phyloP scores from a whole-genome alignment of 352 stramenopile genomes.

The Phytophthora pini region DNA sequence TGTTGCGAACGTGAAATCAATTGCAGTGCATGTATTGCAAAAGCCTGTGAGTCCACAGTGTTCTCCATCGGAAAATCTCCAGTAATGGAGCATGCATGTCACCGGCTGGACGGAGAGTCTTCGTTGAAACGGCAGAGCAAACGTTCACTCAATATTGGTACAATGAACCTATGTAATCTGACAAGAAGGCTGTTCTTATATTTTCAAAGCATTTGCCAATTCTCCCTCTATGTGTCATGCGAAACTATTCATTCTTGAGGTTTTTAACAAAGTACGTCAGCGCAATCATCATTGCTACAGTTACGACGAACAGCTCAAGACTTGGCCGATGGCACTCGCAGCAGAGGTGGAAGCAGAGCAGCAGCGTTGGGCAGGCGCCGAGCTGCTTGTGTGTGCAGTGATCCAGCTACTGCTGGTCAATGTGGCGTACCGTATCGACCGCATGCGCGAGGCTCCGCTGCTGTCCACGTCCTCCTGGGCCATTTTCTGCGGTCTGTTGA shows the following conservation, averaged over 20 bases:
- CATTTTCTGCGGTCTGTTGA: slow-evolving; percentile 65
- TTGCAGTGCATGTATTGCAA: no score
- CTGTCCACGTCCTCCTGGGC: slow-evolving; percentile 71
- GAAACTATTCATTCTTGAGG: not conserved
- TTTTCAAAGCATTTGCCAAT: no score
- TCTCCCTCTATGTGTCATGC: not conserved
- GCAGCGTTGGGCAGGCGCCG: slow-evolving; percentile 58
- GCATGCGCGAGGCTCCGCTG: slow-evolving; percentile 46
- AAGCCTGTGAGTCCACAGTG: no score
- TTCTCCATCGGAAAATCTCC: no score
- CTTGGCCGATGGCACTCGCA: slow-evolving; percentile 20
- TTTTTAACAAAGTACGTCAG: not conserved
- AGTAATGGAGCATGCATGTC: no score
- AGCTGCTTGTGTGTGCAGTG: slow-evolving; percentile 69
- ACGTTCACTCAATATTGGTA: no score
- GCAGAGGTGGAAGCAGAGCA: slow-evolving; percentile 36
- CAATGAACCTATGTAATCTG: no score
- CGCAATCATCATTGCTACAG: slow-evolving; percentile 1
- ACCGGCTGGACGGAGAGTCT: no score
- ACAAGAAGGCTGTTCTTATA: no score
- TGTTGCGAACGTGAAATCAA: no score
- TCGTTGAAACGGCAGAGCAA: no score
- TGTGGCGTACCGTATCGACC: slow-evolving; percentile 70
- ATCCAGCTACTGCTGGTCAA: slow-evolving; percentile 71
- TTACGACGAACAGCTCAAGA: not conserved